phyloP scores from a whole-genome alignment of 129 eudicot genomes.

The sunflower (Helianthus annuus) region DNA sequence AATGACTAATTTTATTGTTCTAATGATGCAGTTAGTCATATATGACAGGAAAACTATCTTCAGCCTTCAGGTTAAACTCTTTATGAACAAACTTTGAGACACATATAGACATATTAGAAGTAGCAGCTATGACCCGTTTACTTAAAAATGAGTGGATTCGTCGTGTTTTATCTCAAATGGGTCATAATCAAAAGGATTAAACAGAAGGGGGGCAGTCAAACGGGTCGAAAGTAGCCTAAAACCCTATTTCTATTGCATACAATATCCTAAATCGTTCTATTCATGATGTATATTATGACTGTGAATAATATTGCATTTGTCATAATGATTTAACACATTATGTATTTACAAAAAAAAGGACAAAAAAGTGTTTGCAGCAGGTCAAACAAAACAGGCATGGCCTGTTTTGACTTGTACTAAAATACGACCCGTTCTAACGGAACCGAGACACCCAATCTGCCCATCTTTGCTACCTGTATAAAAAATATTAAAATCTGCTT shows the following conservation, averaged over 20 bases:
- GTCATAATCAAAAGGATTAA: not conserved
- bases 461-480: conserved; percentile 1
- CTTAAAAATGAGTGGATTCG: not conserved
- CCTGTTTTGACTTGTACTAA: not conserved
- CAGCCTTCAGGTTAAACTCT: not conserved
- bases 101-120: not conserved
- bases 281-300: too few relatives aligned
- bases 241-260: not conserved
- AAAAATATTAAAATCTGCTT: not conserved
- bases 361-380: not conserved
- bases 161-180: not conserved
- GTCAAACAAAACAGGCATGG: not conserved
- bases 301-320: too few relatives aligned
- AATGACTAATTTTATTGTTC: not conserved
- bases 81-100: not conserved
- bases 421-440: too few relatives aligned
- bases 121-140: not conserved
- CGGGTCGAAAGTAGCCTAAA: not conserved
- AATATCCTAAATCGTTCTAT: not conserved
- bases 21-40: not conserved
- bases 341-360: too few relatives aligned
- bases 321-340: too few relatives aligned
- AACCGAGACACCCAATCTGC: not conserved
- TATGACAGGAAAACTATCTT: not conserved
- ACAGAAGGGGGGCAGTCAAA: not conserved